Evolutionary conservation across 352 stramenopile genomes (phyloP), one percentile per base, ranked within the genome.

Genomic region (Globisporangium polare): DNA sequence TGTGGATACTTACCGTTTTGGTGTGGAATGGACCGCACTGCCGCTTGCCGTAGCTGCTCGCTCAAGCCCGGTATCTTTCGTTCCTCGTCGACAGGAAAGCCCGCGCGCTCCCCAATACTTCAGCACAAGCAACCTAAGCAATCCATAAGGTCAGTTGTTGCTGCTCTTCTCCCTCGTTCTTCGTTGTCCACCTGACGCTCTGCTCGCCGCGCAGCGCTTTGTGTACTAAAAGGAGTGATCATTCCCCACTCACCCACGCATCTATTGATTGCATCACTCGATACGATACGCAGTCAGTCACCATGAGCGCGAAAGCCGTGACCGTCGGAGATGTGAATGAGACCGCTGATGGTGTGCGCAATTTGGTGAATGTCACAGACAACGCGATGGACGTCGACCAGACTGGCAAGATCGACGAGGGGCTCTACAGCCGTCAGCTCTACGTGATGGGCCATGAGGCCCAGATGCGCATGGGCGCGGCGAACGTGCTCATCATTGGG

Each of bases 361-460:
- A 80, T 58, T 70, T 81, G 54, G 81, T 91, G 62, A 81, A 77
- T 77, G 78, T 89, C 63, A 85, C 76, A 67, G 83, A 90, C 58
- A 75, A 69, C 59, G 68, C 73, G 33, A 90, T 88, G 81, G 79
- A 91, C 53, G 67, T 87, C 58, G 79, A 90, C 60, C 68, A 86
- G 53, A 66, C 58, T 10, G 60, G 49, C 15, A 55, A 55, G 63
- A 92, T 95, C 65, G 86, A 95, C 42, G 86, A 95, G 60, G 67
- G 83, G 29, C 77, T 97, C 10, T 97, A 97, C 73, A 96, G 86
- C 67, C 88, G 93, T 37, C 97, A 99, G 84, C 86, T 99, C 10
- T 99, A 99, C 68, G 98, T 99, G 24, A 99, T 99, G 94, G 98
- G 98, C 24, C 97, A 98, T 72, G 98, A 99, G 67, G 97, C 97